Evolutionary conservation across 2,329 filamentous ascomycete species (phyloP).

Genomic region (Pseudogymnoascus sp.): DNA sequence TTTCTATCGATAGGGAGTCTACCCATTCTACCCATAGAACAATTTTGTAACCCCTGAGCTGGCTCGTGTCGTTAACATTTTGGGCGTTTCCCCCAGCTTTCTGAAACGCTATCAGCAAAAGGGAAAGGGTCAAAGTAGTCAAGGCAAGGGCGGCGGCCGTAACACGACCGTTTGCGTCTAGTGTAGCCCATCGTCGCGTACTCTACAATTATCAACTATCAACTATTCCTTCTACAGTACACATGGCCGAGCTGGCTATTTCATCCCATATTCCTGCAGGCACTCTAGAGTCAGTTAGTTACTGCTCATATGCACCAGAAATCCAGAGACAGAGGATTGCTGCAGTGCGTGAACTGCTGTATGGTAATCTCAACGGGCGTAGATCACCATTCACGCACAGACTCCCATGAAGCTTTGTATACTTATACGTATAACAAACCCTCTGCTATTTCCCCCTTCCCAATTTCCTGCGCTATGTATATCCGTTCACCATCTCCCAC

Average conservation of each 20-base stretch:
- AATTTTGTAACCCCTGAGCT: conserved; percentile 4
- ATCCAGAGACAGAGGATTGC: not conserved
- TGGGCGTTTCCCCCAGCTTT: conserved; percentile 5
- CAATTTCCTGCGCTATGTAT: not conserved
- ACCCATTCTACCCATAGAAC: not conserved
- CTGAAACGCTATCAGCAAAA: not conserved
- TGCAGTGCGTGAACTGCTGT: not conserved
- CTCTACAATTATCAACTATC: not conserved
- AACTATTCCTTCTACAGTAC: not conserved
- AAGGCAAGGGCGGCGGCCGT: not conserved
- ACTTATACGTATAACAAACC: not conserved
- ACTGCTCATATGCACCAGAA: not conserved
- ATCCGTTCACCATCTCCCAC: not conserved
- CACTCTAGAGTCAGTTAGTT: not conserved
- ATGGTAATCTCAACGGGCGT: conserved; percentile 8
- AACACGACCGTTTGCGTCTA: conserved; percentile 11
- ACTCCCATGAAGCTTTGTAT: not conserved
- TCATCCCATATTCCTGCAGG: not conserved
- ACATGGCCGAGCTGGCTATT: not conserved
- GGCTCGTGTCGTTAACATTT: not conserved
- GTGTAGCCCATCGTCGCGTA: conserved; percentile 1
- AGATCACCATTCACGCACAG: conserved; percentile 8
- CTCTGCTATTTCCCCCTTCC: not conserved
- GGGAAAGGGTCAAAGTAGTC: not conserved
- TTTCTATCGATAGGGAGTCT: not conserved